A percentile compares a stretch with the other conserved stretches of the same genome.
Evolutionary conservation across 345 rosid genomes (phyloP).

Genomic region (Ricinus communis): DNA sequence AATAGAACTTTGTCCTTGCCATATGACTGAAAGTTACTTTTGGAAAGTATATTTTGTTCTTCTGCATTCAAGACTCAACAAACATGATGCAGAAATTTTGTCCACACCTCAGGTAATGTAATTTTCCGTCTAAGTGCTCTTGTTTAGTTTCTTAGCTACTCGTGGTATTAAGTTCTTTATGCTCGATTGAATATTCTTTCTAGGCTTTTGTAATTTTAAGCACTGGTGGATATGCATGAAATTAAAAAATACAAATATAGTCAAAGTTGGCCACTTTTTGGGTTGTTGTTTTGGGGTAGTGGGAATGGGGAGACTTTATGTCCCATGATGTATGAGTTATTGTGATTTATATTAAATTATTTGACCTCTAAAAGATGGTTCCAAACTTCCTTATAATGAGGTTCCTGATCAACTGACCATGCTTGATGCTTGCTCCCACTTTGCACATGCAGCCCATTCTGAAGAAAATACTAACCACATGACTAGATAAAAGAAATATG

Average conservation of each 20-base stretch:
- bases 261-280: background rate
- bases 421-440: background rate
- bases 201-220: background rate
- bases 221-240: background rate
- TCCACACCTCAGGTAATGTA: constrained; percentile 33
- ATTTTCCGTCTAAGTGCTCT: background rate
- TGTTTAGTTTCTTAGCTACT: background rate
- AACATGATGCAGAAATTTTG: constrained; percentile 30
- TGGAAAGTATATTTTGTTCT: constrained; percentile 40
- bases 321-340: background rate
- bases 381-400: background rate
- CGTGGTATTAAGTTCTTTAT: background rate
- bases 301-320: background rate
- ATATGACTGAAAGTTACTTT: constrained; percentile 35
- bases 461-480: background rate
- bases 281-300: background rate
- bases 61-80: constrained; percentile 34
- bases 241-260: background rate
- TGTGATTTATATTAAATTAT: background rate
- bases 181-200: background rate
- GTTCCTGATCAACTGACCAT: background rate
- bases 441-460: background rate
- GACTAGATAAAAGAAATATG: background rate
- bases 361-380: background rate
- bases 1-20: constrained; percentile 37